Conservation (phyloP, 768 basidiomycete genomes). For the Mycena galericulata region DNA sequence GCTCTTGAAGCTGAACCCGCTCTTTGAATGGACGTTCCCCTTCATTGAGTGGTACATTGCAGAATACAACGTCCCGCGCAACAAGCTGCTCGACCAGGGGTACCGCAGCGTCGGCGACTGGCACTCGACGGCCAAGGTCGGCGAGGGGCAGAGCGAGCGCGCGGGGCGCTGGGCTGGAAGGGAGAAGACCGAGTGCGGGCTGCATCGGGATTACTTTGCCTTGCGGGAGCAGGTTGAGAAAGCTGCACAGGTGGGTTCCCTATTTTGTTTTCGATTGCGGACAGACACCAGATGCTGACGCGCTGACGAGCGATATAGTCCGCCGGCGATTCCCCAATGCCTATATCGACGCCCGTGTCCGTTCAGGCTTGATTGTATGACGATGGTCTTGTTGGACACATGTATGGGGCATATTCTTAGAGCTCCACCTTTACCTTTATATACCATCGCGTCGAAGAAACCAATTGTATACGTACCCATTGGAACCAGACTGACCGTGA, state of each 20-base stretch:
- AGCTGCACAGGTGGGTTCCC: constrained; percentile 19
- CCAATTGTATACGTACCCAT: too few relatives aligned
- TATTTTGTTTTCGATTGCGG: background rate
- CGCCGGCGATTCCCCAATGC: constrained; percentile 3
- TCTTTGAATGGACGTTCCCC: constrained; percentile 88
- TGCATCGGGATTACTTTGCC: constrained; percentile 91
- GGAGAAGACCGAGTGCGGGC: constrained; percentile 94
- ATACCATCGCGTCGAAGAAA: too few relatives aligned
- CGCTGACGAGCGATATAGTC: too few relatives aligned
- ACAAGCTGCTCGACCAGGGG: constrained; percentile 88
- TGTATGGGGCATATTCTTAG: too few relatives aligned
- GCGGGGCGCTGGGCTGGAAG: constrained; percentile 93
- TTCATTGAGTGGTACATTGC: constrained; percentile 89
- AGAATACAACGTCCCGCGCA: constrained; percentile 86
- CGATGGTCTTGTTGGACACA: too few relatives aligned
- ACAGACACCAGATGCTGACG: constrained; percentile 2
- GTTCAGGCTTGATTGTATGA: constrained; percentile 6
- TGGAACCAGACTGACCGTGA: too few relatives aligned
- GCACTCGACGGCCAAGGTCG: constrained; percentile 88
- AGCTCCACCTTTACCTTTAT: too few relatives aligned
- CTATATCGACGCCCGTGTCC: constrained; percentile 2
- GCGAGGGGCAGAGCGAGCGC: constrained; percentile 85
- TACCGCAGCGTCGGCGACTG: constrained; percentile 98
- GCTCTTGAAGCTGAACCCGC: constrained; percentile 93
- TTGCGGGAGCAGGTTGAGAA: constrained; percentile 69